phyloP scores from a whole-genome alignment of 75 land plant species.

The Pinus taeda region DNA sequence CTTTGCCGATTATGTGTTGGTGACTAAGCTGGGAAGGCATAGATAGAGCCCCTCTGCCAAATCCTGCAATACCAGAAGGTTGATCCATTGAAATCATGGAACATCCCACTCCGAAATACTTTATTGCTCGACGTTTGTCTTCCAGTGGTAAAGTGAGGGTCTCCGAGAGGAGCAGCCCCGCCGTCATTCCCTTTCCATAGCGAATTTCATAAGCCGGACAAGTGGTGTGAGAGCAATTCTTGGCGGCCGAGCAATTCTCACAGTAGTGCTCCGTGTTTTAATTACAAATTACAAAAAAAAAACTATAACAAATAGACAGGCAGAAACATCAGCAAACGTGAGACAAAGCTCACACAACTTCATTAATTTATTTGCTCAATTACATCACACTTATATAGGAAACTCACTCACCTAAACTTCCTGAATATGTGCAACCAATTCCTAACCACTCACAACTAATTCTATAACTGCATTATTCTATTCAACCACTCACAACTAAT shows the following conservation, averaged over 20 bases:
- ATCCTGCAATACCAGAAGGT: constrained; percentile 47
- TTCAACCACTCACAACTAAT: too few species aligned
- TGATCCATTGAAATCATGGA: constrained; percentile 41
- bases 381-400: too few species aligned
- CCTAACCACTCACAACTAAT: too few species aligned
- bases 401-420: too few species aligned
- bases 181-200: constrained; percentile 56
- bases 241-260: constrained; percentile 8
- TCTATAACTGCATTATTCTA: too few species aligned
- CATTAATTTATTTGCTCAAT: too few species aligned
- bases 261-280: constrained; percentile 23
- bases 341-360: too few species aligned
- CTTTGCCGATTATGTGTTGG: constrained; percentile 12
- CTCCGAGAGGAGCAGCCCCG: constrained; percentile 37
- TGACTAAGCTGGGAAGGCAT: constrained; percentile 30
- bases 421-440: too few species aligned
- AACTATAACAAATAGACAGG: too few species aligned
- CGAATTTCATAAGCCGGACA: constrained; percentile 47
- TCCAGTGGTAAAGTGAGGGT: constrained; percentile 17
- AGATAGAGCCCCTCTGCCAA: constrained; percentile 51
- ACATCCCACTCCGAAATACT: constrained; percentile 47
- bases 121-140: neutral
- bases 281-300: too few species aligned
- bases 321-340: too few species aligned
- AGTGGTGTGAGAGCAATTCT: constrained; percentile 19